Percentiles rank a stretch among this genome's conserved stretches.
Conservation (phyloP, 768 basidiomycete genomes). For the Mycena crocata region DNA sequence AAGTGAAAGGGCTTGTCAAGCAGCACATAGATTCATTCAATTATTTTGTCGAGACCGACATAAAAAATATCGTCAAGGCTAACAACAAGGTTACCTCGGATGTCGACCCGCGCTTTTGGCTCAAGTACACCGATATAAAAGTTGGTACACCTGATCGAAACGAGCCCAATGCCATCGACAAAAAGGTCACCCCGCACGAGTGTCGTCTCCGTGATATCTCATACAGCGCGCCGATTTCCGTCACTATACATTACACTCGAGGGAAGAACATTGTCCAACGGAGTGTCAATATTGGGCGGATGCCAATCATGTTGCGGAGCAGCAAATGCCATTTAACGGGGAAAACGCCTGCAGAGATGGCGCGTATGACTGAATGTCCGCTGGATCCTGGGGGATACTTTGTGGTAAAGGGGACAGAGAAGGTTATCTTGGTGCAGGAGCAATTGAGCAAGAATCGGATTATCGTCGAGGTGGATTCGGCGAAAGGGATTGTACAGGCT, state of each 20-base stretch:
- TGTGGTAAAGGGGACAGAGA: conserved; percentile 98
- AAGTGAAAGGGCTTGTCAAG: conserved; percentile 98
- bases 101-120: conserved; percentile 95
- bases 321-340: conserved; percentile 93
- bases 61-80: conserved; percentile 95
- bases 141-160: conserved; percentile 93
- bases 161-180: conserved; percentile 82
- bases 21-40: conserved; percentile 99
- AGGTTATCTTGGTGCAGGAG: conserved; percentile 98
- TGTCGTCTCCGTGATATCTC: conserved; percentile 96
- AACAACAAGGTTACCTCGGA: conserved; percentile 96
- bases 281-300: conserved; percentile 88
- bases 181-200: conserved; percentile 93
- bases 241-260: conserved; percentile 94
- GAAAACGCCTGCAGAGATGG: conserved; percentile 81
- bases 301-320: conserved; percentile 97
- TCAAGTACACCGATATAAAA: conserved; percentile 95
- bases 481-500: conserved; percentile 92
- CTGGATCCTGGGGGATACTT: conserved; percentile 99
- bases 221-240: conserved; percentile 92
- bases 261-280: conserved; percentile 90
- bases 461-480: conserved; percentile 94
- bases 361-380: conserved; percentile 97
- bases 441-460: conserved; percentile 99
- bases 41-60: conserved; percentile 97